Conservation (phyloP, 2,329 filamentous ascomycete genomes). For the Dactylellina cionopaga region DNA sequence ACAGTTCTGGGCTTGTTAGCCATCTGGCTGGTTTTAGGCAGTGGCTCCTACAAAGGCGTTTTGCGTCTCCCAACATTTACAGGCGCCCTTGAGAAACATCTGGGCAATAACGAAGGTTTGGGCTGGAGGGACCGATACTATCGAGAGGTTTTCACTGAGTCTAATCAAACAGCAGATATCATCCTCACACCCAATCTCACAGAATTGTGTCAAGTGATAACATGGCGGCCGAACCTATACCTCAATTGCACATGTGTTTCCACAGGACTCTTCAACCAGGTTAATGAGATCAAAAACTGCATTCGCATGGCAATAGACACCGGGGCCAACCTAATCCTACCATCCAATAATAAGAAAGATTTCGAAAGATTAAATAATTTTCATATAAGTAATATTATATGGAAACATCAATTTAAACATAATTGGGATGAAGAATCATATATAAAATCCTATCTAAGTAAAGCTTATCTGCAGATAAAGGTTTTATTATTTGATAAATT, state of each 20-base stretch:
- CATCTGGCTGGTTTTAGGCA: slow-evolving; percentile 6
- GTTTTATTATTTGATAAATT: slow-evolving; percentile 23
- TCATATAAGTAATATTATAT: slow-evolving; percentile 4
- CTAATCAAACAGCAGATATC: slow-evolving; percentile 14
- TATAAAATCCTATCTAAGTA: slow-evolving; percentile 20
- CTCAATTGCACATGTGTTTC: slow-evolving; percentile 29
- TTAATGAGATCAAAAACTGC: slow-evolving; percentile 42
- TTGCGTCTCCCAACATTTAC: slow-evolving; percentile 1
- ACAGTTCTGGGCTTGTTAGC: slow-evolving; percentile 1
- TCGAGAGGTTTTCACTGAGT: slow-evolving; percentile 22
- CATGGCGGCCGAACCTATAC: slow-evolving; percentile 33
- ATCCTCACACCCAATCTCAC: slow-evolving; percentile 29
- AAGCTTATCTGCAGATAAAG: slow-evolving; percentile 29
- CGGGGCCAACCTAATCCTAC: slow-evolving; percentile 28
- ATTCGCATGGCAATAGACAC: slow-evolving; percentile 38
- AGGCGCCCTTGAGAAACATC: not conserved
- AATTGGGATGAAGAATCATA: slow-evolving; percentile 32
- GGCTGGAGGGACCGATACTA: slow-evolving; percentile 30
- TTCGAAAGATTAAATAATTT: slow-evolving; percentile 10
- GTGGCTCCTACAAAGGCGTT: slow-evolving; percentile 1
- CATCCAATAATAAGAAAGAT: slow-evolving; percentile 27
- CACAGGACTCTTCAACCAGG: slow-evolving; percentile 34
- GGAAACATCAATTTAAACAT: slow-evolving; percentile 24
- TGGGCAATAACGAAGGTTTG: slow-evolving; percentile 2
- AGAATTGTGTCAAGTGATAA: slow-evolving; percentile 23